A percentile compares a stretch with the other conserved stretches of the same genome.
Evolutionary conservation across 345 rosid genomes (phyloP).

Genomic region (Citrus cavaleriei): DNA sequence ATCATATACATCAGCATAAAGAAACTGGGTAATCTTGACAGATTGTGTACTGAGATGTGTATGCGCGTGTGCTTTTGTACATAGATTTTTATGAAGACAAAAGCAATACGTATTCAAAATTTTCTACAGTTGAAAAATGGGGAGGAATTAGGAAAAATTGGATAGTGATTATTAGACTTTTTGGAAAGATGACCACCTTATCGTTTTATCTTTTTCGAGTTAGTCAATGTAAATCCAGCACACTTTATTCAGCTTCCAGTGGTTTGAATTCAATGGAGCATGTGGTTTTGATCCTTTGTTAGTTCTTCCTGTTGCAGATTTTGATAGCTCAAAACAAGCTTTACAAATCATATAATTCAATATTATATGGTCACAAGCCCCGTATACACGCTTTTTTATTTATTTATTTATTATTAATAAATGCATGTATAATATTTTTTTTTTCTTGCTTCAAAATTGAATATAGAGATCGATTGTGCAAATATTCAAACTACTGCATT

Average conservation of each 20-base stretch:
- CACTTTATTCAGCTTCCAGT: not conserved
- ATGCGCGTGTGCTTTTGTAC: no score
- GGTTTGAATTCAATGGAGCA: not conserved
- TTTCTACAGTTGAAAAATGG: not conserved
- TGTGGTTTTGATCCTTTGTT: not conserved
- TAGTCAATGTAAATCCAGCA: constrained; percentile 17
- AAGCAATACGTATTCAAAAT: not conserved
- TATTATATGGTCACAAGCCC: not conserved
- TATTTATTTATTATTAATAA: not conserved
- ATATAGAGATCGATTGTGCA: not conserved
- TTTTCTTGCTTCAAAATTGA: no score
- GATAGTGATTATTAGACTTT: constrained; percentile 12
- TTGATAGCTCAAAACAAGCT: not conserved
- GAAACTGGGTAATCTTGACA: no score
- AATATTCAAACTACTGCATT: not conserved
- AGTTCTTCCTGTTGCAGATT: not conserved
- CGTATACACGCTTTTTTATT: not conserved
- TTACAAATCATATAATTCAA: not conserved
- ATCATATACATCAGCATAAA: no score
- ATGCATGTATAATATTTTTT: not conserved
- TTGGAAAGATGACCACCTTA: constrained; percentile 15
- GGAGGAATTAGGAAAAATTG: not conserved
- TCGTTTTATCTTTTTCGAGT: constrained; percentile 13
- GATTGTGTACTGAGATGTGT: no score
- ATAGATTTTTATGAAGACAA: not conserved